These are phyloP conservation scores for Tremella yokohamensis DNA, from an alignment of 768 basidiomycete species.

Conservation along the genomic window DNA sequence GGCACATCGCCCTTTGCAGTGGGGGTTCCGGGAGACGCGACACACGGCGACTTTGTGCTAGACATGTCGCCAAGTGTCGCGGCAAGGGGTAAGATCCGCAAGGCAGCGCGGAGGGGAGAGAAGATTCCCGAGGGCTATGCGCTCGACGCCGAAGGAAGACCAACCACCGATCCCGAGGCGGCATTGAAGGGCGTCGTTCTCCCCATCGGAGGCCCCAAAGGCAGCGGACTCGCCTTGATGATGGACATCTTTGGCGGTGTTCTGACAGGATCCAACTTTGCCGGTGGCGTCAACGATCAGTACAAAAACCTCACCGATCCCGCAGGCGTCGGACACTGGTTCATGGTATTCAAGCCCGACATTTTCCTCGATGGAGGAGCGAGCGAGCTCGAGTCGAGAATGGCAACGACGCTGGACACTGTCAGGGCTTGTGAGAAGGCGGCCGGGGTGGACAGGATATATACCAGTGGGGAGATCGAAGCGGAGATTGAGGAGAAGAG, in stretches of 20 bases:
- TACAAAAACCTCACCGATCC: conserved; percentile 2
- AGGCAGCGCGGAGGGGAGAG: not conserved
- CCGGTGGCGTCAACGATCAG: conserved; percentile 9
- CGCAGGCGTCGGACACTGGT: conserved; percentile 10
- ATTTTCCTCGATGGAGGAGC: conserved; percentile 12
- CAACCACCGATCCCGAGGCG: conserved; percentile 6
- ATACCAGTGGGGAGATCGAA: no score
- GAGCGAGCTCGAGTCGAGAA: no score
- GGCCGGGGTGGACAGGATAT: no score
- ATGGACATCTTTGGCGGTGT: conserved; percentile 15
- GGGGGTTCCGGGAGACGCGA: conserved; percentile 2
- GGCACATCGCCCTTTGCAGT: conserved; percentile 2
- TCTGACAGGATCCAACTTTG: conserved; percentile 7
- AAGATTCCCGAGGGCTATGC: conserved; percentile 1
- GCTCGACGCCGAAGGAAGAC: not conserved
- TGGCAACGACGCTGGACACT: no score
- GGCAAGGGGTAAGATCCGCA: conserved; percentile 5
- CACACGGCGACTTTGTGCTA: not conserved
- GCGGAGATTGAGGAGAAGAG: no score
- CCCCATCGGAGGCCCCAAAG: conserved; percentile 15
- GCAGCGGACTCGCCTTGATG: conserved; percentile 10
- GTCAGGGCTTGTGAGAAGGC: no score
- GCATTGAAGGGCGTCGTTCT: conserved; percentile 12
- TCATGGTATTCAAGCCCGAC: conserved; percentile 12
- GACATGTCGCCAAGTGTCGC: conserved; percentile 3